Evolutionary conservation across 345 rosid species (phyloP).

Genomic region (Gossypium ekmanianum): DNA sequence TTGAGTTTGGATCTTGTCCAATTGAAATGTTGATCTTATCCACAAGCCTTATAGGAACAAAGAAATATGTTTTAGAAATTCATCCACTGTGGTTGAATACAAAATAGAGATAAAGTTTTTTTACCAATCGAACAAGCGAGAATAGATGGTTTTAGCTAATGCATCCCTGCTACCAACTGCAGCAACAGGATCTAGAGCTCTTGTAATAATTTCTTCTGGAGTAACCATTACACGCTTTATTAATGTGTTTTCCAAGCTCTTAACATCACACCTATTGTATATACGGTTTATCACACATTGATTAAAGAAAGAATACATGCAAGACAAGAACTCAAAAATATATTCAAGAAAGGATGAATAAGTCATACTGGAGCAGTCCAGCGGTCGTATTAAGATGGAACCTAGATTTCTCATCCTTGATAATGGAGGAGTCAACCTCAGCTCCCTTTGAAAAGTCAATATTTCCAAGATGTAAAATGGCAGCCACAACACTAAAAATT

Average conservation of each 20-base stretch:
- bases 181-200: constrained; percentile 85
- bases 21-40: constrained; percentile 87
- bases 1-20: constrained; percentile 99
- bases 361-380: constrained; percentile 76
- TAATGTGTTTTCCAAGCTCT: constrained; percentile 89
- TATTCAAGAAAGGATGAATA: constrained; percentile 14
- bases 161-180: constrained; percentile 96
- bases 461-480: constrained; percentile 93
- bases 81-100: constrained; percentile 14
- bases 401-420: constrained; percentile 89
- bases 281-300: constrained; percentile 14
- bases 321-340: constrained; percentile 10
- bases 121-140: constrained; percentile 99
- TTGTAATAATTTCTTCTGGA: constrained; percentile 97
- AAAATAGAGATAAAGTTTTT: constrained; percentile 16
- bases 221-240: constrained; percentile 99
- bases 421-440: constrained; percentile 85
- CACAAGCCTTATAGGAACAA: constrained; percentile 71
- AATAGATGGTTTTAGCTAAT: constrained; percentile 89
- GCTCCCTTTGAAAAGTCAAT: constrained; percentile 85
- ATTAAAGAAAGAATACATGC: constrained; percentile 19
- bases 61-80: constrained; percentile 7
- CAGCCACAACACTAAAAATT: constrained; percentile 95
- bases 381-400: constrained; percentile 77
- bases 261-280: constrained; percentile 69